Evolutionary conservation across 768 basidiomycete species (phyloP).

Genomic region (Naematelia encephala): DNA sequence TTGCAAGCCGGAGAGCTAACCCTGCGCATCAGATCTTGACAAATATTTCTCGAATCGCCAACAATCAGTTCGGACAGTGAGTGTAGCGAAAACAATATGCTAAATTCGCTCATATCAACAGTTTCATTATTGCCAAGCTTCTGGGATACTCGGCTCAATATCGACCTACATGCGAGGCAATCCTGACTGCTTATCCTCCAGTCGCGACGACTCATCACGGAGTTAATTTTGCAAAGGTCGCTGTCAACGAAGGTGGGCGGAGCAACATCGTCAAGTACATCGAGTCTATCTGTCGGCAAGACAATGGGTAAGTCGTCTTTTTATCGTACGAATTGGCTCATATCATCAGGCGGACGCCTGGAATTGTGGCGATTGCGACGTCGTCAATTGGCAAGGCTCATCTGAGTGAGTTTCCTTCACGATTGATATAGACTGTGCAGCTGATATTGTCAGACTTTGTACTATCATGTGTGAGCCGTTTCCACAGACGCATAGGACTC

Average conservation of each 20-base stretch:
- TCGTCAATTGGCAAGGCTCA: constrained; percentile 41
- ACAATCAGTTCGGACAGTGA: constrained; percentile 48
- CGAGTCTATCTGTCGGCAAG: constrained; percentile 34
- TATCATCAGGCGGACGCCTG: constrained; percentile 30
- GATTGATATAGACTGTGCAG: background rate
- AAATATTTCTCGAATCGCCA: constrained; percentile 40
- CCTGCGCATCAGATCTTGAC: constrained; percentile 29
- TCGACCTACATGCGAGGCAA: constrained; percentile 32
- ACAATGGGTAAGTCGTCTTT: constrained; percentile 29
- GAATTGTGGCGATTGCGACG: constrained; percentile 44
- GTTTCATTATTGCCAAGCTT: constrained; percentile 48
- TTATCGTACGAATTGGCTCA: background rate
- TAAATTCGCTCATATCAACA: constrained; percentile 7
- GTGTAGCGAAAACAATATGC: constrained; percentile 4
- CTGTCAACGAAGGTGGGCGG: constrained; percentile 30
- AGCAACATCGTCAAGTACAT: constrained; percentile 36
- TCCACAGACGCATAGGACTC: background rate
- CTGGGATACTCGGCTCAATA: constrained; percentile 29
- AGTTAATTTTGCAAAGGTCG: constrained; percentile 45
- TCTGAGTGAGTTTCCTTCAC: constrained; percentile 23
- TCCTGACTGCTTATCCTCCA: constrained; percentile 39
- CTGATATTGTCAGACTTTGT: constrained; percentile 20
- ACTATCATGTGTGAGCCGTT: constrained; percentile 20
- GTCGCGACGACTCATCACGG: constrained; percentile 46
- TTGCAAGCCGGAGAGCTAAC: background rate